A percentile compares a stretch with the other conserved stretches of the same genome.
Conservation (phyloP, 2,329 filamentous ascomycete genomes). For the Ophiostoma sp. region DNA sequence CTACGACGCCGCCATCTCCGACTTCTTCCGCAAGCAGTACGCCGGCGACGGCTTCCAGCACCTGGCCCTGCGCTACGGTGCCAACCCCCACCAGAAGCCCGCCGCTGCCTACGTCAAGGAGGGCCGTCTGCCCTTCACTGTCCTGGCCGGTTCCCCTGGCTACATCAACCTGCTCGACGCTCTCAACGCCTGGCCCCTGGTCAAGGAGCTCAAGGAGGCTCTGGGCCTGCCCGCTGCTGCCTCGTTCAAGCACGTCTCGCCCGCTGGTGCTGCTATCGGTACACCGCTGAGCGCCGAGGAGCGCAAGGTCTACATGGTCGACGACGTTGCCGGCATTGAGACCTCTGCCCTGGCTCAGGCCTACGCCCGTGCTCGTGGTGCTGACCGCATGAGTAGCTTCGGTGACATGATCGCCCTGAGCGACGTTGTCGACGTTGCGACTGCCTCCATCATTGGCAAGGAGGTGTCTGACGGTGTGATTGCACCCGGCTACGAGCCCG, state of each 20-base stretch:
- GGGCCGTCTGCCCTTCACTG: constrained; percentile 86
- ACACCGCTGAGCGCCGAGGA: constrained; percentile 82
- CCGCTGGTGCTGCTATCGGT: constrained; percentile 91
- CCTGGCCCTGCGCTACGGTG: constrained; percentile 85
- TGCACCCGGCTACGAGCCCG: constrained; percentile 80
- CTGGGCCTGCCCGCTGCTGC: constrained; percentile 87
- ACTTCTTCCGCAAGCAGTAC: constrained; percentile 98
- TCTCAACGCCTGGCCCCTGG: constrained; percentile 93
- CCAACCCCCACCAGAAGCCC: constrained; percentile 98
- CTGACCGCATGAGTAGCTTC: constrained; percentile 98
- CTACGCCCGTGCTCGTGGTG: constrained; percentile 91
- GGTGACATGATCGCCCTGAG: constrained; percentile 94
- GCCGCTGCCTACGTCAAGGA: constrained; percentile 78
- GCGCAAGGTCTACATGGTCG: constrained; percentile 97
- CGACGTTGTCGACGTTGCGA: constrained; percentile 85
- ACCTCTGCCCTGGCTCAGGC: constrained; percentile 85
- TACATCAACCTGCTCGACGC: constrained; percentile 98
- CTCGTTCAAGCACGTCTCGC: constrained; percentile 99
- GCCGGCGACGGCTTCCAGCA: constrained; percentile 82
- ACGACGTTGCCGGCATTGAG: constrained; percentile 88
- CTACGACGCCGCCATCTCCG: constrained; percentile 91
- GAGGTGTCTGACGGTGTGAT: constrained; percentile 98
- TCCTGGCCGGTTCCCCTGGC: constrained; percentile 82
- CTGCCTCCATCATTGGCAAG: constrained; percentile 95
- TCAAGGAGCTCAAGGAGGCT: constrained; percentile 91